A percentile compares a stretch with the other conserved stretches of the same genome.
Conservation (phyloP, 2,329 filamentous ascomycete species). For the Claviceps sp. region DNA sequence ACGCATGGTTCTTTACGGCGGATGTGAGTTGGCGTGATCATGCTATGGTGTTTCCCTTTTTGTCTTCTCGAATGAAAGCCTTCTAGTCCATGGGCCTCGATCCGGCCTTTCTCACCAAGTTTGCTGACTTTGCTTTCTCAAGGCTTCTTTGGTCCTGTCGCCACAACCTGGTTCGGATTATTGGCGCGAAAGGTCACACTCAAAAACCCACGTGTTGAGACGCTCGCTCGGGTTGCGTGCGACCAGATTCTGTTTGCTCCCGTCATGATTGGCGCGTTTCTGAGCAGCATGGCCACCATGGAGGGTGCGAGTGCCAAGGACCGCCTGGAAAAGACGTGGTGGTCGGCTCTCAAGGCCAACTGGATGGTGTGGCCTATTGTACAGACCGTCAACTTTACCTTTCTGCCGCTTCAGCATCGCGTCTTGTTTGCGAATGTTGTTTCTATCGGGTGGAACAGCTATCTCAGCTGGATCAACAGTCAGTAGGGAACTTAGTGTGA, state of each 20-base stretch:
- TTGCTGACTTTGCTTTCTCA: not conserved
- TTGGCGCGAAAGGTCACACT: constrained; percentile 58
- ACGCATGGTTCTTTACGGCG: constrained; percentile 71
- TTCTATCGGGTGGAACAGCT: constrained; percentile 53
- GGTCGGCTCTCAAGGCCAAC: constrained; percentile 63
- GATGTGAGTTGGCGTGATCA: constrained; percentile 36
- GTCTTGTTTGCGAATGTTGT: constrained; percentile 80
- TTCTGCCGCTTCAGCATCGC: constrained; percentile 71
- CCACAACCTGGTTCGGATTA: constrained; percentile 75
- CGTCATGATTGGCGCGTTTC: constrained; percentile 68
- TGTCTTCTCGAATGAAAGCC: not conserved
- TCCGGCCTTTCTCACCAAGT: no score
- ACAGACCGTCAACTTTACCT: constrained; percentile 76
- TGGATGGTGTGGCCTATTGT: constrained; percentile 81
- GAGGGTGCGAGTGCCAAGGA: constrained; percentile 50
- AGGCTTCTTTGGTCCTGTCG: constrained; percentile 78
- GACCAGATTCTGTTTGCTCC: constrained; percentile 80
- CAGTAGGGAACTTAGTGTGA: constrained; percentile 11
- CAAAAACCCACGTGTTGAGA: constrained; percentile 52
- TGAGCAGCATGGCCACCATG: constrained; percentile 71
- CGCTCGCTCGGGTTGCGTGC: constrained; percentile 60
- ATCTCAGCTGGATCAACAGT: constrained; percentile 49
- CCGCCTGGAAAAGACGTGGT: constrained; percentile 61
- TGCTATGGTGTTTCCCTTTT: not conserved
- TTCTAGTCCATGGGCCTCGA: no score